Evolutionary conservation across 2,329 filamentous ascomycete species (phyloP).

Genomic region (Bimuria novae-zelandiae): DNA sequence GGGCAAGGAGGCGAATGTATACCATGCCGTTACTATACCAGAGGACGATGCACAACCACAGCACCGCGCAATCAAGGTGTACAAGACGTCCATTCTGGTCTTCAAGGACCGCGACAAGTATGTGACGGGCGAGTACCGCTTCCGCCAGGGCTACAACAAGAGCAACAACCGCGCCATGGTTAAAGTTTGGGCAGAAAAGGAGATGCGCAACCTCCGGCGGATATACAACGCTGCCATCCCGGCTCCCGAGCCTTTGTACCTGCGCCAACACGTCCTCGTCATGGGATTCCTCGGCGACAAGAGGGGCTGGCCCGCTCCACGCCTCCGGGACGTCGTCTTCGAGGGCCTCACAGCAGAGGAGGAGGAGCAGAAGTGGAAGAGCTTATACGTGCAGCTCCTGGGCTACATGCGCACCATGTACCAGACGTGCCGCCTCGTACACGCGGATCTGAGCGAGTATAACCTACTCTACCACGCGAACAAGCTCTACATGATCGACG

Average conservation of each 20-base stretch:
- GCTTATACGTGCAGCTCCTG: constrained; percentile 80
- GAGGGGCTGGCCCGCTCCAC: constrained; percentile 85
- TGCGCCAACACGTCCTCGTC: constrained; percentile 91
- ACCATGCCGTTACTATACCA: constrained; percentile 75
- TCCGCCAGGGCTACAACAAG: constrained; percentile 90
- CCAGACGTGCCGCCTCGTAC: constrained; percentile 87
- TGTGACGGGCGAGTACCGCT: constrained; percentile 91
- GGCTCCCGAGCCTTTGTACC: constrained; percentile 84
- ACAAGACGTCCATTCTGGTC: constrained; percentile 96
- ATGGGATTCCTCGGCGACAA: constrained; percentile 92
- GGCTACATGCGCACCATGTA: constrained; percentile 92
- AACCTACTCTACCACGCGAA: constrained; percentile 88
- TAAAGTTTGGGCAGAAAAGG: constrained; percentile 98
- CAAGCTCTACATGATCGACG: constrained; percentile 91
- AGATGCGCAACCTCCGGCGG: constrained; percentile 89
- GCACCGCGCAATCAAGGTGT: constrained; percentile 94
- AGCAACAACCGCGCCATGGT: constrained; percentile 96
- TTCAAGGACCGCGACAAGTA: constrained; percentile 99
- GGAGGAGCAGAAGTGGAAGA: constrained; percentile 71
- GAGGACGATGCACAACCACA: constrained; percentile 54
- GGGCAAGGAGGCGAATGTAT: constrained; percentile 98
- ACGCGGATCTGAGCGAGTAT: constrained; percentile 97
- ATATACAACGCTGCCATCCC: constrained; percentile 84
- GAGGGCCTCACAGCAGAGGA: constrained; percentile 61
- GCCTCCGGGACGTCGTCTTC: constrained; percentile 84